Evolutionary conservation across 2,329 filamentous ascomycete species (phyloP), one percentile per base, ranked within the genome.

Genomic region (Penicillium oxalicum): DNA sequence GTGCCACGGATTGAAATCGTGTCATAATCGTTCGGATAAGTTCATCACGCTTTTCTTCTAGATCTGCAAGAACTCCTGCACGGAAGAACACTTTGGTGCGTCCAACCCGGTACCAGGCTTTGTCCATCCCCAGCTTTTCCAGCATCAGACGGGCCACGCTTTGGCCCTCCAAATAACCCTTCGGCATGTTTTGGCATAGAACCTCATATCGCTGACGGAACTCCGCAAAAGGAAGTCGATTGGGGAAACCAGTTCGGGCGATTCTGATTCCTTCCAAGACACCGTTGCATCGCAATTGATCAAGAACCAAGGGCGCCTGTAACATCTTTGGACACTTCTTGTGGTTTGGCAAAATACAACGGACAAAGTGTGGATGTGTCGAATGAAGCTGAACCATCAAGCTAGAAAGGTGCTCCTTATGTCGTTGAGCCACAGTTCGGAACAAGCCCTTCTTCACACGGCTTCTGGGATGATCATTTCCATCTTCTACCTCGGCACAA

Each of bases 231-330:
- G 88, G 80, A 29, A 98, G 77, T 58, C 93, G 80, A 65, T 98
- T 98, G 44, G 93, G 93, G 67, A 98, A 98, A 25, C 93, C 93
- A 4, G 94, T 98, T 40, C 93, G 83, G 25, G 93, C 93, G 68
- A 98, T 98, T 52, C 93, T 83, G 63, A 98, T 98, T 53, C 93
- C 93, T 72, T 98, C 93, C n/a, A 98, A 77, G 2, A 98, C 93
- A 86, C 93, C 93, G 66, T 98, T 98, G 72, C 93, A 98, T 45
- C 93, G 84, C n/a, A 98, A 75, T 67, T 98, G 94, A 62, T 98
- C 93, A 5, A 98, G 78, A 1, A 98, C 94, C n/a, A 98, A 80
- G 2, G 90, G 82, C 3, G 88, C 88, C 63, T 87, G 88, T 69
- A 97, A 89, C 64, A 91, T 87, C 70, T 98, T 98, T 0, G 93